Percentiles rank a stretch among this genome's conserved stretches.
Conservation (phyloP, 257 asterid genomes). For the Solanum piurae region DNA sequence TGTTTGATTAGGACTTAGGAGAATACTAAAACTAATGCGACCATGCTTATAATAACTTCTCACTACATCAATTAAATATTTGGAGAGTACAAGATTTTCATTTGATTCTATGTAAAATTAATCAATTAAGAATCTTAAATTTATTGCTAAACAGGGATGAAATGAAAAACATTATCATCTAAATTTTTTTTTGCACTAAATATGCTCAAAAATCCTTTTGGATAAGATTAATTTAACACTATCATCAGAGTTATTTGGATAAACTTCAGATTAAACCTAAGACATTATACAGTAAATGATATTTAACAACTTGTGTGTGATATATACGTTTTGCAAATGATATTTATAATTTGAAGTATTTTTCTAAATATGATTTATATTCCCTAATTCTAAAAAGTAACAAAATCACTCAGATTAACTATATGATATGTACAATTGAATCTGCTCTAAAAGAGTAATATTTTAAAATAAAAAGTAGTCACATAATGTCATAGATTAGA, state of each 20-base stretch:
- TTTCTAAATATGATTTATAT: neutral
- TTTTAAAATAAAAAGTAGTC: neutral
- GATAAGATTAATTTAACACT: neutral
- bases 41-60: neutral
- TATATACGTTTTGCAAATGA: neutral
- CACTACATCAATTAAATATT: neutral
- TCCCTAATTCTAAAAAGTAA: too few species aligned
- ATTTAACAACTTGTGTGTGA: neutral
- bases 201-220: neutral
- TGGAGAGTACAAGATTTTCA: neutral
- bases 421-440: neutral
- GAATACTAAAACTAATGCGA: neutral
- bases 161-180: neutral
- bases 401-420: neutral
- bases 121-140: neutral
- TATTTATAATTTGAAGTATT: neutral
- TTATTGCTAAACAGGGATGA: neutral
- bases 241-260: neutral
- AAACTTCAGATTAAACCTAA: neutral
- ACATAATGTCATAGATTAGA: neutral
- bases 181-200: neutral
- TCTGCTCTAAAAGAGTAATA: neutral
- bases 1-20: neutral
- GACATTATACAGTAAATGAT: neutral
- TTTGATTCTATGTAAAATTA: neutral